Conservation (phyloP, 129 eudicot species). For the Solidago caesia region DNA sequence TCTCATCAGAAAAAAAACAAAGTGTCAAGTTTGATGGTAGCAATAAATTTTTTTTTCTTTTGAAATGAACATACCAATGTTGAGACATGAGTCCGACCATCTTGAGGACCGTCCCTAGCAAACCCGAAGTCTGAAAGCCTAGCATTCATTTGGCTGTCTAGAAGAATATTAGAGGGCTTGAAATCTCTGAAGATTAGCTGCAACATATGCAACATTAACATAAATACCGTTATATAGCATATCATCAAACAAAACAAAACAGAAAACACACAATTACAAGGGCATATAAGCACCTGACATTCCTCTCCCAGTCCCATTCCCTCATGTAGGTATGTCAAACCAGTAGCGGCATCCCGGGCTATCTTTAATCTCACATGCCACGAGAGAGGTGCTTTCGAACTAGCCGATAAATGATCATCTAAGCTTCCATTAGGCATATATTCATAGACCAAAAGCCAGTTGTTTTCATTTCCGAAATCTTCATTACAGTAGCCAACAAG, state of each 20-base stretch:
- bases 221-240: not conserved
- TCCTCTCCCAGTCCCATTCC: conserved; percentile 56
- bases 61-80: conserved; percentile 58
- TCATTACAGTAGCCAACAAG: conserved; percentile 82
- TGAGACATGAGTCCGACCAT: conserved; percentile 78
- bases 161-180: conserved; percentile 84
- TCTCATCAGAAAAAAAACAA: not conserved
- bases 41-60: not conserved
- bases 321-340: conserved; percentile 69
- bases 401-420: conserved; percentile 65
- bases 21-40: not conserved
- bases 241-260: not conserved
- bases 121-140: conserved; percentile 91
- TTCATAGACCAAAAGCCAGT: conserved; percentile 72
- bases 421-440: conserved; percentile 82
- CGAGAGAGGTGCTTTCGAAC: conserved; percentile 41
- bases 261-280: conserved; percentile 19
- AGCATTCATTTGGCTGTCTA: conserved; percentile 78
- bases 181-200: conserved; percentile 89
- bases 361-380: conserved; percentile 76
- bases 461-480: conserved; percentile 73
- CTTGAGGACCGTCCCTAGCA: conserved; percentile 83
- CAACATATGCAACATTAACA: conserved; percentile 32
- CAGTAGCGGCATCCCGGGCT: conserved; percentile 83
- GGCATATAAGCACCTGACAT: not conserved